A percentile compares a stretch with the other conserved stretches of the same genome.
These are phyloP conservation scores for Cytospora paraplurivora DNA, from an alignment of 2,329 filamentous ascomycete species.

Conservation along the genomic window DNA sequence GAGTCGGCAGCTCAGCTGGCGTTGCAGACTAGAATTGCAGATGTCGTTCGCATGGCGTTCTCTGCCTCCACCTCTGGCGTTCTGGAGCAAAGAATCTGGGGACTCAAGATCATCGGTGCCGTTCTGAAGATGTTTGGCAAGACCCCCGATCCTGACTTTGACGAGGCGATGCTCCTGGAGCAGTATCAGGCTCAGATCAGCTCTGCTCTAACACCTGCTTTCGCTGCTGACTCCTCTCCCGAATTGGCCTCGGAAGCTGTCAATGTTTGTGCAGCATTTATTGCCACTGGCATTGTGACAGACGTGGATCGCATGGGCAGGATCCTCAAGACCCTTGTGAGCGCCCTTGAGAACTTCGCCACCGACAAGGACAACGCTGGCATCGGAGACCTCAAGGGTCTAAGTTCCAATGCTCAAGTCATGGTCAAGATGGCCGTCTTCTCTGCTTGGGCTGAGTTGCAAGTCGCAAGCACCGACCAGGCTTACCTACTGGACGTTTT, in stretches of 20 bases:
- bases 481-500: constrained; percentile 86
- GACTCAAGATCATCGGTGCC: constrained; percentile 89
- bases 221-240: constrained; percentile 92
- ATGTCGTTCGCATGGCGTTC: constrained; percentile 95
- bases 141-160: constrained; percentile 92
- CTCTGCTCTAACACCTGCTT: constrained; percentile 92
- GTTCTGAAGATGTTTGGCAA: constrained; percentile 95
- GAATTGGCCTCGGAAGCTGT: constrained; percentile 95
- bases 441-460: constrained; percentile 94
- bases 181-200: constrained; percentile 99
- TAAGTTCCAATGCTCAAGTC: constrained; percentile 93
- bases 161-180: constrained; percentile 94
- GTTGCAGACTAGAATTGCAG: constrained; percentile 80
- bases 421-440: constrained; percentile 99
- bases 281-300: constrained; percentile 94
- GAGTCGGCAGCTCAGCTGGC: constrained; percentile 77
- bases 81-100: constrained; percentile 84
- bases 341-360: constrained; percentile 89
- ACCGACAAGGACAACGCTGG: constrained; percentile 77
- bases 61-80: constrained; percentile 95
- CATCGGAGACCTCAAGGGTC: constrained; percentile 88
- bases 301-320: constrained; percentile 98
- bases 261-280: constrained; percentile 97
- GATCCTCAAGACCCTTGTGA: constrained; percentile 90
- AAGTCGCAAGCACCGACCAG: constrained; percentile 92